Base-by-base conservation (phyloP, 2,329 filamentous ascomycete genomes). In the Teratosphaeria viscida region DNA sequence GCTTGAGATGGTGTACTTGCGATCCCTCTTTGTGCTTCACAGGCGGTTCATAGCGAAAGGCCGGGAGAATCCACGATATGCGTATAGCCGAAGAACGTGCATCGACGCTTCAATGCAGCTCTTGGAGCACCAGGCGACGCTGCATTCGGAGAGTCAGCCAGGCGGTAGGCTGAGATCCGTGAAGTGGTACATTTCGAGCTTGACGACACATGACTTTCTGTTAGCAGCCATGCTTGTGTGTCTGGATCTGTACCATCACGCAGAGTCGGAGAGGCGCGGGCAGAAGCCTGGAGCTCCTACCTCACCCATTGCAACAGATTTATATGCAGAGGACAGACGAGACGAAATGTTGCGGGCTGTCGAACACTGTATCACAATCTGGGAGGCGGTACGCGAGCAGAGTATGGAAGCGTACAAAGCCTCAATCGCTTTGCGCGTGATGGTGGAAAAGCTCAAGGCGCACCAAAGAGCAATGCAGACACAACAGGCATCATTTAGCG, bases 341-440 rank as follows among this genome's bases (percentile, higher is more conserved):
- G 79, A 84, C 34, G 88, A 89, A 65, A 95, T 96, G 89, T 79
- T 94, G 34, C 75, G 79, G 26, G 83, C 85, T 1, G 81, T 97
- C 2, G 86, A 92, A 69, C 81, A 81, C 19, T 88, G 88, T 8
- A 82, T 84, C 54, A 79, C 82, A 19, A 94, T 97, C 59, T 97
- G 92, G 91, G 85, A 87, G 55, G 84, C 84, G 10, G 78, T 91
- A 11, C 83, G 85, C 2, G 87, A 94, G 58, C 80, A 85, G 27
- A 94, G 88, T 0, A 87, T 96, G 76, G 92, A 97, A 66, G 90
- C 92, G 0, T 92, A 86, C 76, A 97, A 97, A 75, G 92, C 90
- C 1, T 85, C 85, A 49, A 85, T 84, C 52, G 82, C 92, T 27
- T 78, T 97, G n/a, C 85, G 85, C 26, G 85, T 96, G 57, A 91